Conservation (phyloP, 1,284 basidiomycete species). For the Singerocomus inundabilis region DNA sequence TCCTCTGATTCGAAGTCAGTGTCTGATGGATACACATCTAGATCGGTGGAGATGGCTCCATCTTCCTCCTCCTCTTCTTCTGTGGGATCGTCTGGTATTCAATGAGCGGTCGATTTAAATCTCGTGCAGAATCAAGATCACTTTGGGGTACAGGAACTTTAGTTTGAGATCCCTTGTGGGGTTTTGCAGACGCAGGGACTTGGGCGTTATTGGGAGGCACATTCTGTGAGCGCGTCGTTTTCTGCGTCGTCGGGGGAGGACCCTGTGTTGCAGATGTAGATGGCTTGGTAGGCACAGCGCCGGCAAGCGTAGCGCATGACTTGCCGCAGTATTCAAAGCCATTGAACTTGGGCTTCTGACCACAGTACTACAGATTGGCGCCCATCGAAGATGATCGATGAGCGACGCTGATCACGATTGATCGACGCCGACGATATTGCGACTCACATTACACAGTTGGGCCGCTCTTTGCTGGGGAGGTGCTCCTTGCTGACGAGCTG, state of each 20-base stretch:
- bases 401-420: constrained; percentile 25
- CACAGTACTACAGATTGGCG: constrained; percentile 31
- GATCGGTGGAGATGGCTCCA: constrained; percentile 23
- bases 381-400: constrained; percentile 19
- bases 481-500: constrained; percentile 15
- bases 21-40: constrained; percentile 36
- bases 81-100: constrained; percentile 21
- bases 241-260: constrained; percentile 21
- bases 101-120: constrained; percentile 13
- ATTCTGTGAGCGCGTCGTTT: constrained; percentile 7
- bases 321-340: constrained; percentile 35
- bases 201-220: constrained; percentile 9
- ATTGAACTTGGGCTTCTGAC: constrained; percentile 36
- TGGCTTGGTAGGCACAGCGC: constrained; percentile 16
- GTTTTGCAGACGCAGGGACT: constrained; percentile 6
- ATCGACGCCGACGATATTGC: constrained; percentile 20
- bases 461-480: constrained; percentile 17
- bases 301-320: constrained; percentile 31
- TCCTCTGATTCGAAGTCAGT: constrained; percentile 28
- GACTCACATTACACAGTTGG: constrained; percentile 31
- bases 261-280: constrained; percentile 10
- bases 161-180: constrained; percentile 10
- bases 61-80: constrained; percentile 28
- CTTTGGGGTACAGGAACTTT: constrained; percentile 23
- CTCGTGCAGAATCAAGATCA: constrained; percentile 15